A percentile compares a stretch with the other conserved stretches of the same genome.
Evolutionary conservation across 2,329 filamentous ascomycete species (phyloP).

Genomic region (Fusarium tuaranense): DNA sequence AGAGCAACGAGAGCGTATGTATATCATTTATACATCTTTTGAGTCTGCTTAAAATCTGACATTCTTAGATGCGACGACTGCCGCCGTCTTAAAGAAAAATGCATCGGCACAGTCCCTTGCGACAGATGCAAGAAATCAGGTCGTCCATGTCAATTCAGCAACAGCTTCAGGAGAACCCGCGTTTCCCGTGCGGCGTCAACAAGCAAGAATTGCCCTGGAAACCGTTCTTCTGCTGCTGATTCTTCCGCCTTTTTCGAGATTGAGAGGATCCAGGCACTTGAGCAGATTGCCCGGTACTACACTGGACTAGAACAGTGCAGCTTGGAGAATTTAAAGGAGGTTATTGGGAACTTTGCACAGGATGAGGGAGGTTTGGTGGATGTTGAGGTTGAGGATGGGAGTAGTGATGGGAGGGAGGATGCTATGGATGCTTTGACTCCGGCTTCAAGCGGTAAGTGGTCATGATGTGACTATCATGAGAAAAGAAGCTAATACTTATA

Average conservation of each 20-base stretch:
- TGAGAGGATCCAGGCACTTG: conserved; percentile 32
- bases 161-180: conserved; percentile 24
- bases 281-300: conserved; percentile 31
- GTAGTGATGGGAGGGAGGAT: not conserved
- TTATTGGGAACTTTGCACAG: not conserved
- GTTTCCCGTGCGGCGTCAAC: not conserved
- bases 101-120: conserved; percentile 29
- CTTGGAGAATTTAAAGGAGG: conserved; percentile 11
- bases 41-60: not conserved
- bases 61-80: conserved; percentile 35
- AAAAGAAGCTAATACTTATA: not conserved
- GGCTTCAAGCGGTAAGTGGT: not conserved
- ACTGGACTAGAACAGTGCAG: conserved; percentile 30
- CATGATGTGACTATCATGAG: not conserved
- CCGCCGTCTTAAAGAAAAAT: conserved; percentile 38
- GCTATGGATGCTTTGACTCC: not conserved
- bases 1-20: conserved; percentile 19
- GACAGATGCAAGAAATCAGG: conserved; percentile 34
- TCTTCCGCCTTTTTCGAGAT: conserved; percentile 21
- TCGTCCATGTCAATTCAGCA: conserved; percentile 25
- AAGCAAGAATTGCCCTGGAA: not conserved
- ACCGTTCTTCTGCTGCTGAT: not conserved
- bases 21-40: not conserved
- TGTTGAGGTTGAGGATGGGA: conserved; percentile 1
- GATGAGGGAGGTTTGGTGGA: not conserved